phyloP scores from a whole-genome alignment of 352 stramenopile species.

The Pythium scleroteichum region DNA sequence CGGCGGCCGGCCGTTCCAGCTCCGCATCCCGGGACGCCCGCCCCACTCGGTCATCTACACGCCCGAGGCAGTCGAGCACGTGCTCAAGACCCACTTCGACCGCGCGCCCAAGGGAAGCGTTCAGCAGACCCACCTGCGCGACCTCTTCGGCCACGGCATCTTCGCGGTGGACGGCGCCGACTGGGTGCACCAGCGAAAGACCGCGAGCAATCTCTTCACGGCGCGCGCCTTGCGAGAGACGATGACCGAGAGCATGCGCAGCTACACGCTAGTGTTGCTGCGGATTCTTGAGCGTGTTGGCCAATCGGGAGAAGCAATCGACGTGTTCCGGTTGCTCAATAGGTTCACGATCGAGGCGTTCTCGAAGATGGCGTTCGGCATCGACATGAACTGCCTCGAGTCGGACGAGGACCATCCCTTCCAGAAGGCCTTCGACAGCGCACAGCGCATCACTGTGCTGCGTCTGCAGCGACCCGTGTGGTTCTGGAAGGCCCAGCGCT shows the following conservation, averaged over 20 bases:
- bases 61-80: conserved; percentile 16
- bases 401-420: conserved; percentile 27
- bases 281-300: conserved; percentile 25
- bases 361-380: conserved; percentile 43
- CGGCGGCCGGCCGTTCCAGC: conserved; percentile 31
- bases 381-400: conserved; percentile 25
- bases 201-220: conserved; percentile 45
- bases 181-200: conserved; percentile 55
- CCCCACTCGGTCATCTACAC: conserved; percentile 27
- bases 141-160: conserved; percentile 26
- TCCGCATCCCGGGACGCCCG: conserved; percentile 31
- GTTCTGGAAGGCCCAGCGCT: conserved; percentile 50
- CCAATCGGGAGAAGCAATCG: conserved; percentile 14
- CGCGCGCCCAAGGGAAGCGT: conserved; percentile 18
- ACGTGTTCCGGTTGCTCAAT: conserved; percentile 43
- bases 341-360: conserved; percentile 58
- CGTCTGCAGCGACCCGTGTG: conserved; percentile 37
- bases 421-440: conserved; percentile 41
- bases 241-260: conserved; percentile 26
- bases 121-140: conserved; percentile 7
- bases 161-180: conserved; percentile 23
- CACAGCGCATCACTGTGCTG: conserved; percentile 28
- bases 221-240: background rate
- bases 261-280: conserved; percentile 19
- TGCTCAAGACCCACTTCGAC: conserved; percentile 32